Base-by-base conservation (phyloP, 306 rosid genomes). In the Betula pendula region DNA sequence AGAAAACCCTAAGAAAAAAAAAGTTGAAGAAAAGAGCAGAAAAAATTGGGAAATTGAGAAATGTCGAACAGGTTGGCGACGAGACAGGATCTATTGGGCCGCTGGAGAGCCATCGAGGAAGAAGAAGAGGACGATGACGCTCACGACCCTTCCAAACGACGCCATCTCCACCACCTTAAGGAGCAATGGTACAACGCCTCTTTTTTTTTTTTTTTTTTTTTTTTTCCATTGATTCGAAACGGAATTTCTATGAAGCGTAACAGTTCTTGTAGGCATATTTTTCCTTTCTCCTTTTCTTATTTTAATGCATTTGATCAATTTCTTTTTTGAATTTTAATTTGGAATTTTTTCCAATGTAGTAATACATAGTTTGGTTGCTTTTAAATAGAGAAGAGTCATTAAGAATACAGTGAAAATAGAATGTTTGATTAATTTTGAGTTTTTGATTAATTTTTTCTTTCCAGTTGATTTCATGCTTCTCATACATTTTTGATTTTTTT, bases 41-140 rank as follows among this genome's bases (percentile, higher is more conserved):
- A 19, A 17, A 3, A 9, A 55, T 8, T 22, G 20, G 62, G 56
- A 16, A 20, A 52, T 17, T 52, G n/a, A 25, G 67, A 35, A 19
- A 77, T 84, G 88, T 68, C 75, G 65, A 69, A 53, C 42, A 78
- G 25, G 65, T 69, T 73, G 15, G 14, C 78, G 14, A 72, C 83
- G 45, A 79, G 82, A 79, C 52, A 43, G 8, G 83, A 82, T 33
- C 81, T 87, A 2, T 49, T 87, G 81, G 81, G 80, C 59, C 90
- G 88, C 6, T 84, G 88, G 88, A 80, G 80, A 67, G 70, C 33
- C 83, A 87, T 84, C 60, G 90, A 87, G 76, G 86, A 84, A 44
- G 86, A 66, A 40, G 70, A 82, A 71, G 83, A 85, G 19, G 88
- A 80, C 49, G 80, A 76, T 2, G 75, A 38, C 80, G 75, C 72